A percentile compares a stretch with the other conserved stretches of the same genome.
Conservation (phyloP, 148 eudicot genomes). For the Cornus kousa region DNA sequence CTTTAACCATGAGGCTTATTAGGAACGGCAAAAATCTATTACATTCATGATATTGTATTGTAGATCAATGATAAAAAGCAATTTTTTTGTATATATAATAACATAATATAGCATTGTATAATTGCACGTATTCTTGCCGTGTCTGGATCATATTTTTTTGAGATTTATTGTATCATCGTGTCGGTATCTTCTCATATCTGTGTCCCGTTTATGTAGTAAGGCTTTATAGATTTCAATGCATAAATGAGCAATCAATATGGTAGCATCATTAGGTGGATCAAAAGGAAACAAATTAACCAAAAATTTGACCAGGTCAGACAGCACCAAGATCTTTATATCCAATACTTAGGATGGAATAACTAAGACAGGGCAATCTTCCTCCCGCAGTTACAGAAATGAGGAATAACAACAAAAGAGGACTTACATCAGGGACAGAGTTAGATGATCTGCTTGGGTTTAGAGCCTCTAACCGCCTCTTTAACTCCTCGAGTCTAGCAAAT, state of each 20-base stretch:
- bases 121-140: no score
- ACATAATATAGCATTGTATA: no score
- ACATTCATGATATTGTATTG: no score
- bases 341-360: background rate
- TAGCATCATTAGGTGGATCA: background rate
- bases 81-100: no score
- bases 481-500: conserved; percentile 73
- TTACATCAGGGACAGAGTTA: conserved; percentile 32
- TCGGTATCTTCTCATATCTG: no score
- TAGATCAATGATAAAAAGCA: no score
- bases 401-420: conserved; percentile 13
- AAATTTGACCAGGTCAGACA: background rate
- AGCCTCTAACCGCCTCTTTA: conserved; percentile 85
- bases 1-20: no score
- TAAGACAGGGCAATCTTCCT: background rate
- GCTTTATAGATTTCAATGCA: no score
- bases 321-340: background rate
- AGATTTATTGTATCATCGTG: no score
- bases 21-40: no score
- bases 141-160: no score
- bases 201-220: no score
- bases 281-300: background rate
- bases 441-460: conserved; percentile 81
- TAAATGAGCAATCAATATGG: background rate
- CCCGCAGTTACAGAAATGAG: background rate